Base-by-base conservation (phyloP, 2,329 filamentous ascomycete species). In the Monosporascus sp. region DNA sequence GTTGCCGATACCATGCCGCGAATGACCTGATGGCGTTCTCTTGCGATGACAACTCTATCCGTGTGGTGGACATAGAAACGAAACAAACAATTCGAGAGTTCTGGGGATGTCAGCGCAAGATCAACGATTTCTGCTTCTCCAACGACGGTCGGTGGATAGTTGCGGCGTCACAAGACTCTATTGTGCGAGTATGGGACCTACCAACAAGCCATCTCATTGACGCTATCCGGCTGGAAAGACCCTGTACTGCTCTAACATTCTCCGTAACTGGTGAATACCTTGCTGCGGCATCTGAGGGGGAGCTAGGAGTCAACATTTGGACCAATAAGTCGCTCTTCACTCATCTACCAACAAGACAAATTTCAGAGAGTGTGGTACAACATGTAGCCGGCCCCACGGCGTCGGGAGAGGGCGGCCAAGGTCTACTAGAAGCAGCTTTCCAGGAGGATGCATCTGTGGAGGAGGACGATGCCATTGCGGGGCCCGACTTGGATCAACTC, bases 141-240 rank as follows among this genome's bases (percentile, higher is more conserved):
- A 89, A 86, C 60, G 92, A 97, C 68, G 93, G 93, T 8, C 84
- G 91, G 53, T 99, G 94, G 94, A 85, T 99, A 60, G 84, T 97
- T 53, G 90, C 91, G 22, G 88, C 91, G 14, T 91, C 91, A 0
- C 86, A 88, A 64, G 90, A 96, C 65, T 84, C 85, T 1, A 76
- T 91, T 6, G 76, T 97, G 49, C 84, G 94, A 43, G 84, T 97
- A 7, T 99, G 94, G 91, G 95, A 99, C 73, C 77, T 99, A 27
- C 91, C 94, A 0, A 99, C 95, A 0, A 93, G 91, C 26, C 93
- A 99, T 72, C 78, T 99, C 16, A 94, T 99, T 57, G 94, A 99
- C 67, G 90, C 89, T 3, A 91, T 99, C 72, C 85, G 85, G 54
- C 81, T 95, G 5, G 84, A 86, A 52, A 87, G 81, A 51, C 85